Percentiles rank a stretch among this genome's conserved stretches.
Conservation (phyloP, 140 eudicot species). For the Senecio squalidus region DNA sequence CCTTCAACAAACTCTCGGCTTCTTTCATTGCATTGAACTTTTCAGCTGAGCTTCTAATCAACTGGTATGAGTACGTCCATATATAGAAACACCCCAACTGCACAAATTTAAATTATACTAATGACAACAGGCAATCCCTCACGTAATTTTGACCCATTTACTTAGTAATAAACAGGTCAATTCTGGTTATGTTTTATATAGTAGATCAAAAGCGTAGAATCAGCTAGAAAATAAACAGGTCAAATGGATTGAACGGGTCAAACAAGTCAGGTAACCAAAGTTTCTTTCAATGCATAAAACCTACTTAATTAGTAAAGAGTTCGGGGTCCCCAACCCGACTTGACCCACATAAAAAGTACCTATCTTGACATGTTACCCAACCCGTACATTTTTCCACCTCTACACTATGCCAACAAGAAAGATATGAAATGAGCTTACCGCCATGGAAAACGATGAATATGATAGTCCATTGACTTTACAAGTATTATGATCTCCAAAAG, state of each 20-base stretch:
- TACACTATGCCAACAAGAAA: not conserved
- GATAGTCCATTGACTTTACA: constrained; percentile 77
- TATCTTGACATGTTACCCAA: not conserved
- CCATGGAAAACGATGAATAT: constrained; percentile 91
- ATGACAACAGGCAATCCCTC: not conserved
- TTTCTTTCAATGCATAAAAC: not conserved
- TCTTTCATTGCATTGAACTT: constrained; percentile 32
- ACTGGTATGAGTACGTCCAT: constrained; percentile 82
- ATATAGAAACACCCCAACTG: constrained; percentile 75
- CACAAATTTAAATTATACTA: constrained; percentile 6
- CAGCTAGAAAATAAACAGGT: not conserved
- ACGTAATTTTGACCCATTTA: not conserved
- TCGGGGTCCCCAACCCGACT: too few species aligned
- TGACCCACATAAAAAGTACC: too few species aligned
- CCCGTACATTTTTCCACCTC: not conserved
- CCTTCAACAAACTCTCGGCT: constrained; percentile 32
- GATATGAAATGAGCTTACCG: constrained; percentile 42
- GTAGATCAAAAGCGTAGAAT: too few species aligned
- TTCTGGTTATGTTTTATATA: too few species aligned
- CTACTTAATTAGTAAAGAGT: too few species aligned
- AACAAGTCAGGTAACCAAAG: not conserved
- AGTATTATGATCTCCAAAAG: constrained; percentile 59
- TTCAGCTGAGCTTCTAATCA: constrained; percentile 44
- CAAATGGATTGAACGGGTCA: constrained; percentile 1
- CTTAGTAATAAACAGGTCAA: too few species aligned